Base-by-base conservation (phyloP, 2,329 filamentous ascomycete genomes). In the Xylaria digitata region DNA sequence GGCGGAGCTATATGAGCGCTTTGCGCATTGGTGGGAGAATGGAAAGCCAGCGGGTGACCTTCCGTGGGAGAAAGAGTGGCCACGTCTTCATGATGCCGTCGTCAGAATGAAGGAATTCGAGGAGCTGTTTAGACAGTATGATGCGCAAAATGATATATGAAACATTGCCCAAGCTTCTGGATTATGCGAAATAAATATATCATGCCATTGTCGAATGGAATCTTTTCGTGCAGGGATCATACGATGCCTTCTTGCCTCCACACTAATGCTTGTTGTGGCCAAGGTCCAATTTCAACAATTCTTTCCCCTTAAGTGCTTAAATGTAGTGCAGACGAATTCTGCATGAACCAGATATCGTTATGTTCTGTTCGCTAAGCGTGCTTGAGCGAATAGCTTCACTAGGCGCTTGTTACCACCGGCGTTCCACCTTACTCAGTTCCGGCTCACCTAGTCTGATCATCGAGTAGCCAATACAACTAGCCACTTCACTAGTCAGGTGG, bases 1-100 rank as follows among this genome's bases (percentile, higher is more conserved):
- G 32, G 87, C 82, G 0, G 81, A 80, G 21, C 71, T 88, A 0
- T 90, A 89, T 76, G 87, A 90, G 71, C 80, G 79, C 0, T 87
- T 83, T 77, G 84, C 84, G 46, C 49, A 59, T 42, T 75, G 73
- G 70, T 71, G 71, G 71, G 69, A 72, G 61, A 65, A 54, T 3
- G 69, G 70, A 3, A 64, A 40, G 30, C 60, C 67, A 0, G 60
- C 43, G 15, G 69, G 68, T 1, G 61, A 66, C 9, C 50, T 73
- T 4, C 23, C 67, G 5, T 78, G 76, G 67, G 71, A 73, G 15
- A 70, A 75, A 17, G 72, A 80, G 61, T 77, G 79, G 67, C 83
- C 80, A 53, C 74, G 80, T 19, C 83, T 83, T 74, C 79, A 79
- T n/a, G 72, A 75, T 53, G 69, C 67, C 1, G 60, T 73, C 26